Percentiles rank a stretch among this genome's conserved stretches.
phyloP scores from a whole-genome alignment of 2,329 filamentous ascomycete species.

The Metarhizium humberi region DNA sequence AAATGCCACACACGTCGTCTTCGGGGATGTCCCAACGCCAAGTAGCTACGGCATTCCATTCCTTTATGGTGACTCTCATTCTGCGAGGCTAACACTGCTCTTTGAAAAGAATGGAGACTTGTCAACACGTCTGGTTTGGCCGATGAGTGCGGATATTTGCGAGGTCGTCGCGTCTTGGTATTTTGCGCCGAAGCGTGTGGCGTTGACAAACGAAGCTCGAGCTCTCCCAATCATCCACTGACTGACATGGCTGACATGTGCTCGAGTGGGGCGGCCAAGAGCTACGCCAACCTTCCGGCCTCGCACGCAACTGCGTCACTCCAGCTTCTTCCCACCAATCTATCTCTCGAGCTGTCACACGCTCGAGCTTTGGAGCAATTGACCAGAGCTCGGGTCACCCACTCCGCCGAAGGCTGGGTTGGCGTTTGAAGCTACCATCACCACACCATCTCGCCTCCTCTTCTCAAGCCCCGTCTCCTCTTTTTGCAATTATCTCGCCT shows the following conservation, averaged over 20 bases:
- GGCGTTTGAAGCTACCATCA: slow-evolving; percentile 2
- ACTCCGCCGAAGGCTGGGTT: neutral
- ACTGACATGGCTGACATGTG: neutral
- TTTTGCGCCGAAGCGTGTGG: neutral
- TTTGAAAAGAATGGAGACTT: neutral
- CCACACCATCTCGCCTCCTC: slow-evolving; percentile 3
- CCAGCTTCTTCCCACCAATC: neutral
- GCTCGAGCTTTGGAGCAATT: neutral
- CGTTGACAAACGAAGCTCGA: no score
- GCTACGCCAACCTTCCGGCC: neutral
- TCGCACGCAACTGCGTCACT: neutral
- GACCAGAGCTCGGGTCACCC: neutral
- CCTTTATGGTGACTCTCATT: slow-evolving; percentile 94
- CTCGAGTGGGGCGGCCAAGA: neutral
- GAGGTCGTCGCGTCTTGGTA: neutral
- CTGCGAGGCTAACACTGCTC: neutral
- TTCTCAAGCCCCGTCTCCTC: neutral
- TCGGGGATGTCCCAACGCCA: slow-evolving; percentile 98
- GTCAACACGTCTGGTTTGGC: neutral
- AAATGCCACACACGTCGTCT: slow-evolving; percentile 97
- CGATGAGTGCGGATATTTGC: neutral
- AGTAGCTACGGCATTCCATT: slow-evolving; percentile 89
- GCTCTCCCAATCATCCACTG: neutral
- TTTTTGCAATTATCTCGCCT: neutral
- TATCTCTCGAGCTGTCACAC: neutral